Evolutionary conservation across 2,329 filamentous ascomycete genomes (phyloP), one percentile per base, ranked within the genome.

Genomic region (Pestalotiopsis sp.): DNA sequence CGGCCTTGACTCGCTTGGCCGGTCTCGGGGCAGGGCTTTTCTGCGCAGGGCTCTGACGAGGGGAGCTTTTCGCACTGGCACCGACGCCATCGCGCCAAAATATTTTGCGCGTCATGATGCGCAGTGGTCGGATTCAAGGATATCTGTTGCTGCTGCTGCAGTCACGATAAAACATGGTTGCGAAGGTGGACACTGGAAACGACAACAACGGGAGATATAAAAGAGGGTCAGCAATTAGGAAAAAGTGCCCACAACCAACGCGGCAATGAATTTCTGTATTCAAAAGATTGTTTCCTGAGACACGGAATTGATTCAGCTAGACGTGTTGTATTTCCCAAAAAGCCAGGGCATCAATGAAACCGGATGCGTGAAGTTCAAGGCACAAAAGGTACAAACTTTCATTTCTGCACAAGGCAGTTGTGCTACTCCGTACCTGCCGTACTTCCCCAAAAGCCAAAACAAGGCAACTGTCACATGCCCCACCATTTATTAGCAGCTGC

Each of bases 51-150:
- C 20, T 59, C 6, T n/a, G 11, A 56, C 31, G n/a, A 11, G 65
- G 36, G 14, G 64, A 38, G 23, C 14, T 12, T 25, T 41, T 56
- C 56, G 14, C 31, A 11, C n/a, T 14, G 36, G 65, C 52, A 27
- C 31, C 38, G 59, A 5, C n/a, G 59, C 65, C 65, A 45, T 59
- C 56, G 27, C 56, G 23, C 65, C 65, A 67, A 1, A 56, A 56
- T 9, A 67, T 14, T 20, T 60, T 67, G 52, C 65, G 65, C 56
- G 65, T 67, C 65, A 67, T 67, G 65, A 36, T 49, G 36, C 25
- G 27, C 41, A 49, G 20, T 41, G 25, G 3, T 17, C 52, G 14
- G 38, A 6, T 3, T 31, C 31, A 62, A 20, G 25, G 6, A 14
- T 13, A 20, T n/a, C n/a, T 13, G 27, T 38, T 61, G 7, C 17